Percentiles rank a stretch among this genome's conserved stretches.
Conservation (phyloP, 169 alveolate species). For the Perkinsus marinus region DNA sequence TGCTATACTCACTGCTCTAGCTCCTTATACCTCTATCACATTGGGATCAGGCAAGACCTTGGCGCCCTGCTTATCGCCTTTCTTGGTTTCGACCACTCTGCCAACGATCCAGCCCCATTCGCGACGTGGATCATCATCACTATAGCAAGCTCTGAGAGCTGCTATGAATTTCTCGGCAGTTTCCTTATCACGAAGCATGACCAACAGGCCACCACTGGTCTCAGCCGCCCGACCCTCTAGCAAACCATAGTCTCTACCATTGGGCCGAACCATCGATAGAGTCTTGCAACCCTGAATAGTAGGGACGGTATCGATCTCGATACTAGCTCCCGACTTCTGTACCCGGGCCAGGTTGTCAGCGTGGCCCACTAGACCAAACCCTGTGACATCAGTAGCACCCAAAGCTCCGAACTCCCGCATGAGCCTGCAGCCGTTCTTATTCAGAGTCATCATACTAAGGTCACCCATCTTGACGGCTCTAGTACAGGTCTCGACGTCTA, state of each 20-base stretch:
- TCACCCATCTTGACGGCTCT: slow-evolving; percentile 34
- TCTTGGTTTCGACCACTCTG: not conserved
- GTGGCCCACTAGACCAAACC: slow-evolving; percentile 66
- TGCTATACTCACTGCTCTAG: not conserved
- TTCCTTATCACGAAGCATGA: slow-evolving; percentile 26
- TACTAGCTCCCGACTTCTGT: slow-evolving; percentile 26
- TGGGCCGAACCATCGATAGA: slow-evolving; percentile 9
- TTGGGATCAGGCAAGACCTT: not conserved
- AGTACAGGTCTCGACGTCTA: not conserved
- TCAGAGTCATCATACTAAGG: slow-evolving; percentile 48
- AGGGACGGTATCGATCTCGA: slow-evolving; percentile 39
- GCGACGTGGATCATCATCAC: not conserved
- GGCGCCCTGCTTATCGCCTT: not conserved
- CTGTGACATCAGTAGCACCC: slow-evolving; percentile 68
- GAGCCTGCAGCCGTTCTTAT: slow-evolving; percentile 43
- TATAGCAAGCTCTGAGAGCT: slow-evolving; percentile 14
- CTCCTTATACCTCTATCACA: not conserved
- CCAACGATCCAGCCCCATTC: slow-evolving; percentile 1
- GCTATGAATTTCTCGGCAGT: slow-evolving; percentile 26
- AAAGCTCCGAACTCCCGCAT: slow-evolving; percentile 37
- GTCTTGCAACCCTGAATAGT: slow-evolving; percentile 19
- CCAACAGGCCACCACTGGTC: slow-evolving; percentile 63
- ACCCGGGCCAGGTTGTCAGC: slow-evolving; percentile 47
- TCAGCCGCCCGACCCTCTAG: slow-evolving; percentile 52
- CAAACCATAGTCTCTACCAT: slow-evolving; percentile 26